These are phyloP conservation scores for Neolentinus lepideus DNA, from an alignment of 1,284 basidiomycete genomes.

Conservation along the genomic window DNA sequence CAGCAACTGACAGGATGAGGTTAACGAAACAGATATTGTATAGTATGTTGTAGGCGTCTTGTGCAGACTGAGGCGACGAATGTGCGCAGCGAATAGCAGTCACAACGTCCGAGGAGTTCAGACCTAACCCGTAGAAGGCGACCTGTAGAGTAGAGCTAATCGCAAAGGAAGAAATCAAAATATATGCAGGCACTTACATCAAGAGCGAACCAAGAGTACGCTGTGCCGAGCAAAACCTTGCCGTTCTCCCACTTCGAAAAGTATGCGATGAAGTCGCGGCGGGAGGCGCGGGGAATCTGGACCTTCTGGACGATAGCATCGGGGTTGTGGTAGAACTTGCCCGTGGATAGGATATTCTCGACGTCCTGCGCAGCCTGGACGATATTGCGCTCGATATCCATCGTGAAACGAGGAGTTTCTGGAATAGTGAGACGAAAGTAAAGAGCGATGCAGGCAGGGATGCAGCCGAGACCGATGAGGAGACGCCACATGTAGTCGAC, in stretches of 20 bases:
- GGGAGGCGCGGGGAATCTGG: conserved; percentile 57
- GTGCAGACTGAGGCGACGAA: conserved; percentile 26
- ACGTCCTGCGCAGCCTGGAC: conserved; percentile 66
- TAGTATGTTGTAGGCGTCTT: conserved; percentile 41
- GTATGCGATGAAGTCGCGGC: conserved; percentile 55
- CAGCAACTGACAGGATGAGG: conserved; percentile 64
- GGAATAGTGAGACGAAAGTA: conserved; percentile 77
- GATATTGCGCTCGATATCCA: conserved; percentile 85
- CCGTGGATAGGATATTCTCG: conserved; percentile 50
- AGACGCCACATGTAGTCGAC: conserved; percentile 66
- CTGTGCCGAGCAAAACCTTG: conserved; percentile 57
- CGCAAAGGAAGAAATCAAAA: conserved; percentile 8
- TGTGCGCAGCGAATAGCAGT: conserved; percentile 50
- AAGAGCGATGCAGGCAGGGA: conserved; percentile 60
- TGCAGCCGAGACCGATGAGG: conserved; percentile 63
- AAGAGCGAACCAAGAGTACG: conserved; percentile 74
- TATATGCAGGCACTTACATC: conserved; percentile 38
- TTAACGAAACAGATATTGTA: conserved; percentile 53
- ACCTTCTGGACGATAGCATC: conserved; percentile 51
- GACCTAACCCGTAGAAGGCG: conserved; percentile 79
- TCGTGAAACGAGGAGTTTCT: conserved; percentile 81
- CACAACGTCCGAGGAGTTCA: conserved; percentile 70
- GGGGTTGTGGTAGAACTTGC: conserved; percentile 44
- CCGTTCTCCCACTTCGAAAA: conserved; percentile 59
- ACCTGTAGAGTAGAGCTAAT: conserved; percentile 42